Conservation (phyloP, 2,329 filamentous ascomycete species). For the Verticillium longisporum region DNA sequence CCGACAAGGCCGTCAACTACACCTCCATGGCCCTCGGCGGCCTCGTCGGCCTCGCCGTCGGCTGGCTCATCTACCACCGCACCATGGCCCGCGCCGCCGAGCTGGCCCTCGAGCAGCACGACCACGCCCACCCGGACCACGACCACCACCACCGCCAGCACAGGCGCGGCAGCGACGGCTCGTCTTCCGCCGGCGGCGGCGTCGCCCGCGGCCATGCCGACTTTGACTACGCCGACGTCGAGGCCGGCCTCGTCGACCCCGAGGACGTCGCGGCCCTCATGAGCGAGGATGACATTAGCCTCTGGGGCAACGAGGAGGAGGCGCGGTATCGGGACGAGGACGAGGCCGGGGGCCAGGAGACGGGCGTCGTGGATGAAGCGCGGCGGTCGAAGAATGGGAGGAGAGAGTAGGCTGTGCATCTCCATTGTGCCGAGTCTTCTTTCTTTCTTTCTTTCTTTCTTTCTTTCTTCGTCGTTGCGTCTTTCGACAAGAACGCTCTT, state of each 20-base stretch:
- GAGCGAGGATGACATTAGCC: constrained; percentile 52
- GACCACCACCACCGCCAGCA: too few species aligned
- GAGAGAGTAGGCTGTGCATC: neutral
- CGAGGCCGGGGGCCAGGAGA: constrained; percentile 9
- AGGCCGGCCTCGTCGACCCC: constrained; percentile 36
- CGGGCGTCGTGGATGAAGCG: neutral
- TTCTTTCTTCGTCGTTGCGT: too few species aligned
- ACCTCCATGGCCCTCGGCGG: constrained; percentile 68
- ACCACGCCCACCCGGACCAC: constrained; percentile 22
- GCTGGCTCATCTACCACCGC: constrained; percentile 75
- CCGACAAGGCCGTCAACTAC: constrained; percentile 78
- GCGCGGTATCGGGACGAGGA: constrained; percentile 17
- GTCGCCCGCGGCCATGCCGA: constrained; percentile 8
- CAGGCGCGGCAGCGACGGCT: neutral
- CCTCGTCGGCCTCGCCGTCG: constrained; percentile 66
- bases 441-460: too few species aligned
- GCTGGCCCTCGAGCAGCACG: constrained; percentile 40
- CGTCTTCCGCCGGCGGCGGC: too few species aligned
- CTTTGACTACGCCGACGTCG: constrained; percentile 36
- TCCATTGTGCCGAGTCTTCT: neutral
- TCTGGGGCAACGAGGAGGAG: constrained; percentile 38
- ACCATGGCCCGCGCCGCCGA: constrained; percentile 58
- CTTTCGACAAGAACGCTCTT: too few species aligned
- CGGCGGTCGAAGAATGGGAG: neutral
- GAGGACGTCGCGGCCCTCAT: constrained; percentile 47